phyloP scores from a whole-genome alignment of 129 eudicot genomes.

The Pittosporum tobira region DNA sequence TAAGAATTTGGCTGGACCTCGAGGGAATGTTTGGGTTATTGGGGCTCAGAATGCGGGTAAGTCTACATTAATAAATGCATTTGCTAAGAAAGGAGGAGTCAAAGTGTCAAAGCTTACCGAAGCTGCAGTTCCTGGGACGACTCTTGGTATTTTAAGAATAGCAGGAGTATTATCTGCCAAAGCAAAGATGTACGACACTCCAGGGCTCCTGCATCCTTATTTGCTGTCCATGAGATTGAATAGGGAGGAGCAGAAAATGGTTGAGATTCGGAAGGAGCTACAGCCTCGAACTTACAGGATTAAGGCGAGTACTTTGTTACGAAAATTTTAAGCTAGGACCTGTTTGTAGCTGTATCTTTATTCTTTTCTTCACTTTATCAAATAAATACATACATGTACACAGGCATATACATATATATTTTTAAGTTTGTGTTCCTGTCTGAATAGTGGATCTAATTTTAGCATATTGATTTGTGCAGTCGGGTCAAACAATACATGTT shows the following conservation, averaged over 20 bases:
- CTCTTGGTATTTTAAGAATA: slow-evolving; percentile 82
- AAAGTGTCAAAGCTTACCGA: slow-evolving; percentile 76
- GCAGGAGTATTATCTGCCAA: slow-evolving; percentile 87
- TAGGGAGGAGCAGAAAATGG: slow-evolving; percentile 93
- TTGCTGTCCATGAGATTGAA: slow-evolving; percentile 86
- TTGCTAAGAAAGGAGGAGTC: slow-evolving; percentile 78
- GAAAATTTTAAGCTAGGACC: not conserved
- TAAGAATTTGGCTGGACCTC: slow-evolving; percentile 86
- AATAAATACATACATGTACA: too few species aligned
- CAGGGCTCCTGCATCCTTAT: slow-evolving; percentile 87
- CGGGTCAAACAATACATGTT: slow-evolving; percentile 65
- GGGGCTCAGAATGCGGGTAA: slow-evolving; percentile 98
- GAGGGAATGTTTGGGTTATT: slow-evolving; percentile 95
- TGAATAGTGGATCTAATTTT: slow-evolving; percentile 10
- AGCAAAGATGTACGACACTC: slow-evolving; percentile 98
- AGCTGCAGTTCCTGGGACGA: slow-evolving; percentile 96
- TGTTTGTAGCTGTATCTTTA: slow-evolving; percentile 7
- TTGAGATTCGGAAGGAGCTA: slow-evolving; percentile 78
- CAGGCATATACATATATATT: not conserved
- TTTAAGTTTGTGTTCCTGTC: not conserved
- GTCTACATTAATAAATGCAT: slow-evolving; percentile 81
- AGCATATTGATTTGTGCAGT: slow-evolving; percentile 41
- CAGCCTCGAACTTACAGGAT: slow-evolving; percentile 73
- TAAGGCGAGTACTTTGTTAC: slow-evolving; percentile 42
- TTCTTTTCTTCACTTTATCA: too few species aligned